Percentiles rank a stretch among this genome's conserved stretches.
phyloP scores from a whole-genome alignment of 129 eudicot genomes.

The Centrapalus pauciflorus region DNA sequence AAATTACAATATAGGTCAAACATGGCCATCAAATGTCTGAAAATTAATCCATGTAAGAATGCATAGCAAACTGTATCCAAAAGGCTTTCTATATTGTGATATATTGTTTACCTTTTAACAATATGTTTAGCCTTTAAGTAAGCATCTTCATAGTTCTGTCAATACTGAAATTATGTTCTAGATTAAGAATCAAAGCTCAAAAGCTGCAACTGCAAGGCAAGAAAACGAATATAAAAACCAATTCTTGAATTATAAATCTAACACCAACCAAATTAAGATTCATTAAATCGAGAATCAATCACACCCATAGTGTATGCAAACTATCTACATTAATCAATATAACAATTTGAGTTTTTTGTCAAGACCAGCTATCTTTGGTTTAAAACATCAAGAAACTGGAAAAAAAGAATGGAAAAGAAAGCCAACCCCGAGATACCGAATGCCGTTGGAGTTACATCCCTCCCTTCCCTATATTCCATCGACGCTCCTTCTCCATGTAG shows the following conservation, averaged over 20 bases:
- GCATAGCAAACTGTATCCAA: no score
- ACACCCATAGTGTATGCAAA: constrained; percentile 15
- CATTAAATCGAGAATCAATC: constrained; percentile 14
- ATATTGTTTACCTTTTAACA: no score
- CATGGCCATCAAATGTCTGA: no score
- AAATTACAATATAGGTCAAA: no score
- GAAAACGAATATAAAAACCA: no score
- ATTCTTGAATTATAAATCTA: neutral
- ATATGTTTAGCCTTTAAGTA: no score
- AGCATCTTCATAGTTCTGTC: no score
- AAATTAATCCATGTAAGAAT: no score
- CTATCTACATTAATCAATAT: constrained; percentile 24
- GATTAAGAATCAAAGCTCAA: no score
- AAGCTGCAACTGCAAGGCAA: no score
- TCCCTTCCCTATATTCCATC: constrained; percentile 77
- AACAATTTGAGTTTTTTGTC: neutral
- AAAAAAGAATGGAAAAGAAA: neutral
- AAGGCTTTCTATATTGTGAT: no score
- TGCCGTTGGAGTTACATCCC: neutral
- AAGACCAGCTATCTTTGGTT: neutral
- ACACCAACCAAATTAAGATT: constrained; percentile 5
- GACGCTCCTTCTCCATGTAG: constrained; percentile 76
- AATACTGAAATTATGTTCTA: no score
- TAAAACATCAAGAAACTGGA: neutral
- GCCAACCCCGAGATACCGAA: neutral